phyloP scores from a whole-genome alignment of 208 protist species.

The Lotmaria passim region DNA sequence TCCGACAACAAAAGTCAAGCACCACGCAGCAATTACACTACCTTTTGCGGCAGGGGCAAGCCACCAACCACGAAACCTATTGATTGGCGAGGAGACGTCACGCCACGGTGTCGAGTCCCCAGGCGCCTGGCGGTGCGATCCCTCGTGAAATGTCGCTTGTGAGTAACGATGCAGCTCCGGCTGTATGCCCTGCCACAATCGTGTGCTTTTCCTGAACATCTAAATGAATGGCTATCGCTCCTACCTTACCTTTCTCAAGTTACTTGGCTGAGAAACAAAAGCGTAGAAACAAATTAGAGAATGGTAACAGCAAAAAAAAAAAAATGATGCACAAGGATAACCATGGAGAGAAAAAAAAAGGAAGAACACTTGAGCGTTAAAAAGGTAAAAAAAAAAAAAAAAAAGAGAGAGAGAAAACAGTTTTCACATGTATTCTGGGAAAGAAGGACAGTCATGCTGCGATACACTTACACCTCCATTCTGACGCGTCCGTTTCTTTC shows the following conservation, averaged over 20 bases:
- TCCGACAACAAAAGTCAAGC: conserved; percentile 72
- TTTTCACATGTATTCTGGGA: no score
- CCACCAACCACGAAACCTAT: conserved; percentile 77
- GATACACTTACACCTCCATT: no score
- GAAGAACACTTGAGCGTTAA: not conserved
- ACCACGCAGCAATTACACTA: conserved; percentile 84
- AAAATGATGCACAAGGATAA: not conserved
- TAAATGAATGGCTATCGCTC: no score
- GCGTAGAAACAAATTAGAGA: no score
- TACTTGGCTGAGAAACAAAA: no score
- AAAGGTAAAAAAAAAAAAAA: conserved; percentile 22
- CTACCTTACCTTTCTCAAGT: no score
- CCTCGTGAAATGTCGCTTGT: conserved; percentile 88
- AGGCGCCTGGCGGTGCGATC: conserved; percentile 80
- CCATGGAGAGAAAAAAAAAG: conserved; percentile 12
- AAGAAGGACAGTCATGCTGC: no score
- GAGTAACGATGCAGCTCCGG: conserved; percentile 84
- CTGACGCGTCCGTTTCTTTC: no score
- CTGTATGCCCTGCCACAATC: conserved; percentile 48
- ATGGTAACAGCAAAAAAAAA: conserved; percentile 9
- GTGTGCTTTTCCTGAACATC: conserved; percentile 29
- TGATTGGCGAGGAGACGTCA: conserved; percentile 81
- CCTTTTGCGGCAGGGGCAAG: conserved; percentile 81
- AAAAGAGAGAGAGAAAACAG: not conserved
- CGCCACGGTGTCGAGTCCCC: conserved; percentile 89